phyloP scores from a whole-genome alignment of 1,284 basidiomycete genomes.

The Apiotrichum gamsii region DNA sequence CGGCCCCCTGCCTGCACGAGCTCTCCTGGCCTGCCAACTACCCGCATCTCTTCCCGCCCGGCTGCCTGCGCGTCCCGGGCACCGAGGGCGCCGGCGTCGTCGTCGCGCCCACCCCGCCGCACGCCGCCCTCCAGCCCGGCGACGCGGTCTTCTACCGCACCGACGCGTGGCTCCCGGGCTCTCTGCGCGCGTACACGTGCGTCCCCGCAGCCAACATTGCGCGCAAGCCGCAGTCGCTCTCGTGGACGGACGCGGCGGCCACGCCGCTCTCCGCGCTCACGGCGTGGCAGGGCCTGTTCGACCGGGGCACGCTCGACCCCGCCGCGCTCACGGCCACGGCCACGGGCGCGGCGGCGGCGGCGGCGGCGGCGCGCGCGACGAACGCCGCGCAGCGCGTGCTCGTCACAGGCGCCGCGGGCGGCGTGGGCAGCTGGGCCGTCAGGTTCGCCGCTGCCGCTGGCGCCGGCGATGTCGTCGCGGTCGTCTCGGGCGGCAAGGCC shows the following conservation, averaged over 20 bases:
- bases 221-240: slow-evolving; percentile 5
- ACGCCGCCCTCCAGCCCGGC: background rate
- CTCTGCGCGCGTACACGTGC: slow-evolving; percentile 3
- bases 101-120: background rate
- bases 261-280: slow-evolving; percentile 12
- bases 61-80: slow-evolving; percentile 8
- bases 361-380: background rate
- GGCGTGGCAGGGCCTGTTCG: slow-evolving; percentile 13
- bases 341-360: background rate
- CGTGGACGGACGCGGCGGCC: slow-evolving; percentile 9
- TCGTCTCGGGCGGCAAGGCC: background rate
- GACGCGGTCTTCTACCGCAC: slow-evolving; percentile 13
- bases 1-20: slow-evolving; percentile 11
- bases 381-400: slow-evolving; percentile 4
- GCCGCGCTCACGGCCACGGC: background rate
- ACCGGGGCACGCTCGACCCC: slow-evolving; percentile 7
- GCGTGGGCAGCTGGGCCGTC: slow-evolving; percentile 3
- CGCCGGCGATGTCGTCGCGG: background rate
- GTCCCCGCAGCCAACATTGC: slow-evolving; percentile 10
- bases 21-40: slow-evolving; percentile 1
- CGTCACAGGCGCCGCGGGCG: background rate
- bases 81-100: slow-evolving; percentile 15
- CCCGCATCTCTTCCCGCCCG: background rate
- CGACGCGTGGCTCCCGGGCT: slow-evolving; percentile 9
- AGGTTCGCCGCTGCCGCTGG: background rate